These are phyloP conservation scores for Cladosporium sp. DNA, from an alignment of 2,329 filamentous ascomycete genomes.

Conservation along the genomic window DNA sequence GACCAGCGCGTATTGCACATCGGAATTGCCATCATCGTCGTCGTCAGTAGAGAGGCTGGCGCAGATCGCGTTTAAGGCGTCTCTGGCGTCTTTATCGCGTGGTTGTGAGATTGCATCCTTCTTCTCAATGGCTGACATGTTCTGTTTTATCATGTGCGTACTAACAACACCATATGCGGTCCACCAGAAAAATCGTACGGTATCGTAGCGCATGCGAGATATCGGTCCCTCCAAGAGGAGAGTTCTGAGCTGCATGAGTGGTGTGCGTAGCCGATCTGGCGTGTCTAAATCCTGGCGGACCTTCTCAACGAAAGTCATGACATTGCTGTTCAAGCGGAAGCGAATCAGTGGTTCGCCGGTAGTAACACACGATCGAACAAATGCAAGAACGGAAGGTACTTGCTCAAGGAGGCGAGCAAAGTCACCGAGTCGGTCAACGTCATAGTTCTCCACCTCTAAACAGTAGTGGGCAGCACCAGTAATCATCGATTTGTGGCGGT, in stretches of 20 bases:
- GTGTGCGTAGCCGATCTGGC: neutral
- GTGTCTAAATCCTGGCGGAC: neutral
- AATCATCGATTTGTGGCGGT: neutral
- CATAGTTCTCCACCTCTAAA: neutral
- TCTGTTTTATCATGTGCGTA: neutral
- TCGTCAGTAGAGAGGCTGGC: neutral
- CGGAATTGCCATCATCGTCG: neutral
- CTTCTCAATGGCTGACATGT: neutral
- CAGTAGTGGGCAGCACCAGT: neutral
- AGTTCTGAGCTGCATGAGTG: neutral
- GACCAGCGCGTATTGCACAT: neutral
- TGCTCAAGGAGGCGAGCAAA: neutral
- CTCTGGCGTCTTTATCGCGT: neutral
- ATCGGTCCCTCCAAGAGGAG: neutral
- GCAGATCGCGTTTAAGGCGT: neutral
- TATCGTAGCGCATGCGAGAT: neutral
- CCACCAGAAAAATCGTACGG: neutral
- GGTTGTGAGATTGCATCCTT: neutral
- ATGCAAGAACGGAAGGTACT: neutral
- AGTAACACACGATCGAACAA: neutral
- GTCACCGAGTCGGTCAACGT: neutral
- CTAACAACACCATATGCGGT: neutral
- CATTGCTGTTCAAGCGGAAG: neutral
- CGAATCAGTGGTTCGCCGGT: neutral
- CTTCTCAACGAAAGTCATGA: neutral